These are phyloP conservation scores for Cladosporium sp. DNA, from an alignment of 2,329 filamentous ascomycete genomes.

Conservation along the genomic window DNA sequence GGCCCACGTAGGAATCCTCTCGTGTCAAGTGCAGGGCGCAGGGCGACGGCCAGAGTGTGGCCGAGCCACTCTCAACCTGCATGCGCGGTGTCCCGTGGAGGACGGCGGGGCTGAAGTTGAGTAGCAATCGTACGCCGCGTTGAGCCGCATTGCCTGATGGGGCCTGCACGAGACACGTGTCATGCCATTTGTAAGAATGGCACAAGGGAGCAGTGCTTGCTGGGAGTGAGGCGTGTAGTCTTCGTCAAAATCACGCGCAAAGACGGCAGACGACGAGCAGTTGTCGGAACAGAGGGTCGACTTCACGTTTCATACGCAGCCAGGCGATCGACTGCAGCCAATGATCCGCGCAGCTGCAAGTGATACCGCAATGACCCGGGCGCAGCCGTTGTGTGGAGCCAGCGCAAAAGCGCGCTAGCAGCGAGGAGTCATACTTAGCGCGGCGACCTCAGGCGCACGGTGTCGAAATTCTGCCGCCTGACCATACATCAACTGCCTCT, in stretches of 20 bases:
- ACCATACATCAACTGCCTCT: background rate
- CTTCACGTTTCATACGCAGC: constrained; percentile 7
- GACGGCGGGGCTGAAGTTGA: constrained; percentile 3
- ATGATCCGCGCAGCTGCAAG: background rate
- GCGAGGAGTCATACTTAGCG: too few species aligned
- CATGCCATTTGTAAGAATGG: background rate
- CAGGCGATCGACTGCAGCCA: constrained; percentile 5
- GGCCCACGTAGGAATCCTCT: background rate
- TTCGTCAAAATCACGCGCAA: background rate
- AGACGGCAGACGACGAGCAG: background rate
- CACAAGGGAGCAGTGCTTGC: background rate
- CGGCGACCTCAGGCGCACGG: constrained; percentile 1
- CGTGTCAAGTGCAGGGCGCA: constrained; percentile 4
- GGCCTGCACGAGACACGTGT: background rate
- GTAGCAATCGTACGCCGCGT: background rate
- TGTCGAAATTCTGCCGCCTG: background rate
- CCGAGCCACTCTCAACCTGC: background rate
- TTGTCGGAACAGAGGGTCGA: background rate
- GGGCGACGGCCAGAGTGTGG: background rate
- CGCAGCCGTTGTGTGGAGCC: too few species aligned
- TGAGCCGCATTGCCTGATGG: background rate
- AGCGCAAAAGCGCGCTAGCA: background rate
- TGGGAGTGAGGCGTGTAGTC: background rate
- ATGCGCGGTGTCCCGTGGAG: background rate
- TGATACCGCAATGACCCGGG: too few species aligned